phyloP scores from a whole-genome alignment of 208 protist species.

The Crithidia fasciculata region DNA sequence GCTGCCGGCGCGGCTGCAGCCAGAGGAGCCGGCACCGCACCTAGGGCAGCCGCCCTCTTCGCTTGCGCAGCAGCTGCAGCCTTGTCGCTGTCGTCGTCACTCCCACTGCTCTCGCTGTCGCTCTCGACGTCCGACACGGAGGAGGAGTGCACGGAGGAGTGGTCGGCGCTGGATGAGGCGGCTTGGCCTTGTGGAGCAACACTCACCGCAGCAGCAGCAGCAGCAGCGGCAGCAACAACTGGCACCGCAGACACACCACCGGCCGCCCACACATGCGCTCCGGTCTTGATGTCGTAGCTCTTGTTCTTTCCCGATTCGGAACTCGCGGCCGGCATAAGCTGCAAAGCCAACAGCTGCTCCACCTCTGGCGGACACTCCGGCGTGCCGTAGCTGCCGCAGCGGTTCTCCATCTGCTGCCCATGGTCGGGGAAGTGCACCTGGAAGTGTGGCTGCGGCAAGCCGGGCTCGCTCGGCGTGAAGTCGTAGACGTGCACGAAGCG shows the following conservation, averaged over 20 bases:
- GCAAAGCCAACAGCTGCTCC: slow-evolving; percentile 69
- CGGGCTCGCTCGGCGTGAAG: slow-evolving; percentile 78
- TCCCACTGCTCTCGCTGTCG: slow-evolving; percentile 5
- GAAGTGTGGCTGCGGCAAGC: slow-evolving; percentile 77
- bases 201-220: slow-evolving; percentile 24
- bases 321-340: slow-evolving; percentile 77
- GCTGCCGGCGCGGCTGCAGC: slow-evolving; percentile 9
- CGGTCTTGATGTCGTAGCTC: slow-evolving; percentile 90
- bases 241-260: slow-evolving; percentile 22
- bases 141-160: slow-evolving; percentile 25
- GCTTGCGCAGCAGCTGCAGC: not conserved
- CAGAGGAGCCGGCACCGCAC: slow-evolving; percentile 1
- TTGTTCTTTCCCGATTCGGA: slow-evolving; percentile 86
- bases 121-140: slow-evolving; percentile 17
- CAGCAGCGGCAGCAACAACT: slow-evolving; percentile 2
- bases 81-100: slow-evolving; percentile 3
- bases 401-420: slow-evolving; percentile 67
- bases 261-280: slow-evolving; percentile 59
- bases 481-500: slow-evolving; percentile 94
- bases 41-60: not conserved
- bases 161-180: slow-evolving; percentile 1
- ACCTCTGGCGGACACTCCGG: slow-evolving; percentile 83
- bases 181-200: not conserved
- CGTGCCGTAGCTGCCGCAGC: slow-evolving; percentile 61
- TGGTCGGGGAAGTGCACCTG: slow-evolving; percentile 77